Conservation (phyloP, 169 alveolate species). For the Plasmodium fragile region DNA sequence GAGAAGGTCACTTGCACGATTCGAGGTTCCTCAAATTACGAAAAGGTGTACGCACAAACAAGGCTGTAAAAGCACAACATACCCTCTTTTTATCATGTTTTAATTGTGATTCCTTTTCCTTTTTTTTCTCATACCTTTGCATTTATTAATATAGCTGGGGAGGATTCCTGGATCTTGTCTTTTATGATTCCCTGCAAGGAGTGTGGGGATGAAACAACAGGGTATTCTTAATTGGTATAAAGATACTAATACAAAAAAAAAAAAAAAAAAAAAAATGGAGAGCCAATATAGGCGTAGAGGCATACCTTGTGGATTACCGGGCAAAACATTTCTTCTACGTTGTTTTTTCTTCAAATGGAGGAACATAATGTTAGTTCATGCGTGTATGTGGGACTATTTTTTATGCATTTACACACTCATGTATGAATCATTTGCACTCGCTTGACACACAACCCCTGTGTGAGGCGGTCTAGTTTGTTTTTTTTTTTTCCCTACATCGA, state of each 20-base stretch:
- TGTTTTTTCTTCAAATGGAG: constrained; percentile 40
- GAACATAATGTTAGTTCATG: background rate
- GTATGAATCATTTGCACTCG: background rate
- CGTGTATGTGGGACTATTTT: background rate
- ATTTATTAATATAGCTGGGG: constrained; percentile 90
- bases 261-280: background rate
- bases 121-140: constrained; percentile 80
- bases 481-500: constrained; percentile 74
- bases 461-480: background rate
- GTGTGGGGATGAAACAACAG: background rate
- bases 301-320: constrained; percentile 90
- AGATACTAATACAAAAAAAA: background rate
- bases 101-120: background rate
- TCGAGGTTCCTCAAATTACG: background rate
- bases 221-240: background rate
- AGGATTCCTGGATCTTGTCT: constrained; percentile 85
- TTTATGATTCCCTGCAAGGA: constrained; percentile 83
- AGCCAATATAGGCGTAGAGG: background rate
- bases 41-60: background rate
- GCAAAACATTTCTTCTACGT: constrained; percentile 79
- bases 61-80: background rate
- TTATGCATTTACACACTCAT: background rate
- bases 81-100: background rate
- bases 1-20: background rate
- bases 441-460: background rate